Evolutionary conservation across 2,329 filamentous ascomycete genomes (phyloP), one percentile per base, ranked within the genome.

Genomic region (Phyllosticta capitalensis): DNA sequence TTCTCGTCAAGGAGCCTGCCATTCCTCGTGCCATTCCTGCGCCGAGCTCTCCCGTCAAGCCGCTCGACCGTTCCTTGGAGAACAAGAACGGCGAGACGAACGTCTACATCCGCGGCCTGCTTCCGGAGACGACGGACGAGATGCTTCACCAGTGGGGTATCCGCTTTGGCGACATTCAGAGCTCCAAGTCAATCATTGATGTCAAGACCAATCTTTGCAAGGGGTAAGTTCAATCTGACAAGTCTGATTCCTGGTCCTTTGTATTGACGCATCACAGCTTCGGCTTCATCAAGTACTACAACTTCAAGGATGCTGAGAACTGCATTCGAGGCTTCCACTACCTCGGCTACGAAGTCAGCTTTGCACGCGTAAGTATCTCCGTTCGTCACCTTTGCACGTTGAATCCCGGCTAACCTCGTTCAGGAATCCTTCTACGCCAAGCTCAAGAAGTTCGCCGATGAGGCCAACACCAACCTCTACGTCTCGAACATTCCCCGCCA

Each of bases 171-270:
- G 86, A 88, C 62, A 94, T 99, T 61, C 90, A 96, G 76, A 95
- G 92, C 65, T 96, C 91, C 69, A 99, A 99, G 80, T 94, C 95
- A 14, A 99, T 99, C 76, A 95, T 99, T 69, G 95, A 99, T 76
- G 87, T 92, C 56, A 86, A 88, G 65, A 95, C 90, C 54, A 90
- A 91, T 62, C 87, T 91, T 64, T 99, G 94, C 83, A 99, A 99
- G 77, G 94, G 94, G 94, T 95, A 14, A 22, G 58, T 55, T 7
- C 77, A 68, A 81, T 76, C 24, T 19, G 50, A 56, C 17, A 28
- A 20, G 7, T 49, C 54, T 17, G 19, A 24, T 51, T 54, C 21
- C 20, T 20, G 17, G 7, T 58, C 5, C 28, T 54, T 65, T 61
- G 55, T 53, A 20, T 52, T 19, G 55, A 20, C 62, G 61, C 69